Base-by-base conservation (phyloP, 2,329 filamentous ascomycete species). In the Verticillium albo-atrum region DNA sequence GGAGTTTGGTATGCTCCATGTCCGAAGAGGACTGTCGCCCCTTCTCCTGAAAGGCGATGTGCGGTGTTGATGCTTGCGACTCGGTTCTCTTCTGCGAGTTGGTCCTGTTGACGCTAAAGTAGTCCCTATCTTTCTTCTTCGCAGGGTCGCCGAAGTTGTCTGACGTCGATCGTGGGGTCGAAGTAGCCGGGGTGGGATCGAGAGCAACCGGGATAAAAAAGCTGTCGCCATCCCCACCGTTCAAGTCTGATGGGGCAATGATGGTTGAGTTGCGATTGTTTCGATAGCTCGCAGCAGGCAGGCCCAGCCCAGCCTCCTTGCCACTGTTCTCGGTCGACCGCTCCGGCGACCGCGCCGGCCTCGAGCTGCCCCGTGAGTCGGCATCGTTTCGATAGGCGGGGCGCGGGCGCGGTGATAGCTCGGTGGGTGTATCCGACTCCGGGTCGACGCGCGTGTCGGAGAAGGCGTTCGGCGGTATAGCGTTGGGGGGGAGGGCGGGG, bases 41-140 rank as follows among this genome's bases (percentile, higher is more conserved):
- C 73, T 93, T 95, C 68, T 96, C 91, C 71, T 96, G 92, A 71
- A 92, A 96, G 25, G 92, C 90, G 67, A 96, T 96, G 68, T 97
- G 92, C n/a, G 92, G 91, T 17, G 91, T 92, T 2, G 87, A 83
- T 61, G 77, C 72, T 58, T 79, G 77, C 1, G 81, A 82, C 51
- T 82, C 82, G 17, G 68, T 69, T 54, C 78, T 79, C 65, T 75
- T 81, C 56, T 84, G 79, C 17, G 74, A 65, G 2, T 72, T 65
- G n/a, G 74, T 69, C 69, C 79, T 82, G 34, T 75, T 62, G 6
- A 75, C 67, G 56, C 72, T 77, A 68, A 88, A 89, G 65, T 89
- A 89, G 64, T 90, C 87, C 62, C 79, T 83, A 26, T 85, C 80
- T 63, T 78, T 80, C 58, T 74, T 75, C 69, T 79, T 81, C 42